Base-by-base conservation (phyloP, 441 rosid genomes). In the Hura crepitans region DNA sequence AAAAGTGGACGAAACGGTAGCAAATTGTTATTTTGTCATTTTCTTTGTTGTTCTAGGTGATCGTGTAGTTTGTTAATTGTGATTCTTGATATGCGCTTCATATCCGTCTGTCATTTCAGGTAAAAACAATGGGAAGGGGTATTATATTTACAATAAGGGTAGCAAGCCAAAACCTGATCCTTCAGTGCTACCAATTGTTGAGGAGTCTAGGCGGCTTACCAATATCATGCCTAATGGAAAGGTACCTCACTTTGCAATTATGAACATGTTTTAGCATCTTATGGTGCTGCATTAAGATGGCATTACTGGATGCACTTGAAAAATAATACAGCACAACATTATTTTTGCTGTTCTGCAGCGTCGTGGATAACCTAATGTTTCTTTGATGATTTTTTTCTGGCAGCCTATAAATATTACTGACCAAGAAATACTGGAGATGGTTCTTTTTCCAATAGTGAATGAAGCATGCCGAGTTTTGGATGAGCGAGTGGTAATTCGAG, bases 391-490 rank as follows among this genome's bases (percentile, higher is more conserved):
- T 61, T 80, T 57, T 60, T 68, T 63, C 73, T 72, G 70, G 71
- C 91, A 95, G 97, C 90, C 93, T 62, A 80, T 89, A 74, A 80
- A 84, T 69, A 74, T 92, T 45, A 81, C 92, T 39, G 99, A 92
- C 75, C 81, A 83, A 78, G 97, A 92, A 65, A 85, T 95, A 46
- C 66, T 90, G 81, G 97, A 92, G 80, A 94, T 92, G 97, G 37
- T 94, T 68, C 84, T 94, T 62, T 94, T 92, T 78, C 99, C 99
- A n/a, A 87, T 90, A 71, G 94, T 92, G 66, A 94, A 92, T 39
- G 99, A 94, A 85, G 89, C 97, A 11, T 92, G 97, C 61, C 97
- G 97, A 53, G 89, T 92, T 72, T 80, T 94, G 37, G 94, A 87
- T n/a, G 97, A 94, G 83, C 90, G 87, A 62, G 75, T 94, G 10